A percentile compares a stretch with the other conserved stretches of the same genome.
Conservation (phyloP, 2,329 filamentous ascomycete genomes). For the Fusarium bactridioides region DNA sequence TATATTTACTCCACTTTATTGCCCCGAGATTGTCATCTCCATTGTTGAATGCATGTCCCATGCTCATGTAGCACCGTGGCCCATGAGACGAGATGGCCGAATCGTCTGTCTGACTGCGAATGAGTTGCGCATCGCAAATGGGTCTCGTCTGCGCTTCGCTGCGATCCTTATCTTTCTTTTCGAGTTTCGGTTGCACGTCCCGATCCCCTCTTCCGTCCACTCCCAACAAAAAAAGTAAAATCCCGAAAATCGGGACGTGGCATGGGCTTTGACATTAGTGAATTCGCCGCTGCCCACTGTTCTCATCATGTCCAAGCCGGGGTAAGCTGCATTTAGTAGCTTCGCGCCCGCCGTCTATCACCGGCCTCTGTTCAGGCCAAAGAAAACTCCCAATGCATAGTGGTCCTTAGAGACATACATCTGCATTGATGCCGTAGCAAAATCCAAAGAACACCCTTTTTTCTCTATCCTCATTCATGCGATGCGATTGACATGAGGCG, state of each 20-base stretch:
- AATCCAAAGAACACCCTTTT: constrained; percentile 16
- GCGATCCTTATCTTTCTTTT: constrained; percentile 32
- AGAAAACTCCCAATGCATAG: constrained; percentile 38
- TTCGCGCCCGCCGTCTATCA: constrained; percentile 37
- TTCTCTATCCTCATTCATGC: constrained; percentile 9
- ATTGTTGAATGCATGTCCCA: constrained; percentile 26
- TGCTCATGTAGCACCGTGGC: constrained; percentile 36
- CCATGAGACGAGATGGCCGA: constrained; percentile 2
- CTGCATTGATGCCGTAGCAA: constrained; percentile 28
- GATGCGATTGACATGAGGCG: constrained; percentile 17
- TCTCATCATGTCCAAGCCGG: constrained; percentile 36
- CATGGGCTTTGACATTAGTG: constrained; percentile 4
- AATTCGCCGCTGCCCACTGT: constrained; percentile 24
- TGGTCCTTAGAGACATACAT: constrained; percentile 20
- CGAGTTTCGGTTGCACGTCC: constrained; percentile 27
- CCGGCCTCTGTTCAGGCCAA: constrained; percentile 29
- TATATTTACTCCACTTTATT: constrained; percentile 31
- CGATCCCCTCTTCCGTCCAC: not conserved
- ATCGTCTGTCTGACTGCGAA: constrained; percentile 26
- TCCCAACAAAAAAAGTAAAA: constrained; percentile 38
- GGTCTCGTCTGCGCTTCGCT: constrained; percentile 33
- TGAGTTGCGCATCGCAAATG: constrained; percentile 30
- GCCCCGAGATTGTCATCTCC: constrained; percentile 20
- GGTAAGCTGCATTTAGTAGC: constrained; percentile 13
- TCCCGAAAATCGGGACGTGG: constrained; percentile 22